These are phyloP conservation scores for Gnaphalium uliginosum DNA, from an alignment of 129 eudicot genomes.

Conservation along the genomic window DNA sequence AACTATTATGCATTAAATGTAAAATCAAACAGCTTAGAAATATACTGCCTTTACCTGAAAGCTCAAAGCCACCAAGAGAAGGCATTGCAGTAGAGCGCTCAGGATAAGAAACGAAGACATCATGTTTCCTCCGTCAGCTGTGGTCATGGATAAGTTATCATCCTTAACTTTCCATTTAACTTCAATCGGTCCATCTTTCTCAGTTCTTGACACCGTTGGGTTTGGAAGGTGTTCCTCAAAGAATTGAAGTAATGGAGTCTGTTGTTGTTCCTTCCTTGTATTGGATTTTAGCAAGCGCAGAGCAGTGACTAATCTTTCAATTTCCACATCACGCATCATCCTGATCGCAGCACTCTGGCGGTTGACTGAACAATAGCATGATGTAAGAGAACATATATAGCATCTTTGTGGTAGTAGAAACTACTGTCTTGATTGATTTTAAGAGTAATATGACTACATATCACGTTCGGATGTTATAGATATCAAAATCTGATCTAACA, in stretches of 20 bases:
- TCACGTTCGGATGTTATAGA: background rate
- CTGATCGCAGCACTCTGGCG: conserved; percentile 69
- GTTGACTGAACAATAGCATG: conserved; percentile 44
- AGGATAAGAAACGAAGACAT: conserved; percentile 65
- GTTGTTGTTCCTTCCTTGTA: conserved; percentile 59
- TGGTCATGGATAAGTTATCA: conserved; percentile 54
- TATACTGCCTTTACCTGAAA: conserved; percentile 56
- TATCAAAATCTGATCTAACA: background rate
- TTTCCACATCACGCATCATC: conserved; percentile 66
- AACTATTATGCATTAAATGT: background rate
- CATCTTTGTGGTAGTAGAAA: background rate
- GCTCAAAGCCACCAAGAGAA: conserved; percentile 64
- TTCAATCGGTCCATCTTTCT: conserved; percentile 49
- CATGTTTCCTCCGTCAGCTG: conserved; percentile 52
- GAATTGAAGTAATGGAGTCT: conserved; percentile 56
- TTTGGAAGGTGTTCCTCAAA: conserved; percentile 68
- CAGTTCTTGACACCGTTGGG: conserved; percentile 41
- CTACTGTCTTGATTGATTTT: background rate
- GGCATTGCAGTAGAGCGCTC: conserved; percentile 55
- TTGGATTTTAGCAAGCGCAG: conserved; percentile 55
- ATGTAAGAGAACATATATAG: background rate
- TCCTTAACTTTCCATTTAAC: conserved; percentile 56
- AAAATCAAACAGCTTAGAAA: background rate
- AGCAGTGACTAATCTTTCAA: conserved; percentile 56
- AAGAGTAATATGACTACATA: background rate